Evolutionary conservation across 345 rosid species (phyloP), one percentile per base, ranked within the genome.

Genomic region (Triadica sebifera): DNA sequence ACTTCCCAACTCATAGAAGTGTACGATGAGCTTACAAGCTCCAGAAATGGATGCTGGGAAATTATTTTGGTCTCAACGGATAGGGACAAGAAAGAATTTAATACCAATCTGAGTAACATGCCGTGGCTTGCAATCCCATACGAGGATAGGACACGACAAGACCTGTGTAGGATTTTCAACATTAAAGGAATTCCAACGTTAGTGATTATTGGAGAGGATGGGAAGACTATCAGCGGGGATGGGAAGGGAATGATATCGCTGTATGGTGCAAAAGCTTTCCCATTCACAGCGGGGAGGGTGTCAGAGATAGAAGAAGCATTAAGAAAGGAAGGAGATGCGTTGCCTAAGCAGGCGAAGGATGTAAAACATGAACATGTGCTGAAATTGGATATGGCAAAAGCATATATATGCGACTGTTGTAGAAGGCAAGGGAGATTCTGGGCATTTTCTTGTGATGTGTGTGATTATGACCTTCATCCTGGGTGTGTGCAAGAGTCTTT

Each of bases 401-500:
- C 91, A 3, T 90, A 89, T 56, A 88, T 87, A 5, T 90, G 95
- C 19, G 91, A 92, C 69, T 82, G 55, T 45, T 90, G 93, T 80
- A 87, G 81, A 73, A 77, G 73, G 64, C 85, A 78, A 77, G 95
- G 95, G 37, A 81, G 84, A 86, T 92, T 88, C 75, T 92, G 97
- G 97, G 85, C 97, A 19, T 87, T 90, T 75, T 87, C 93, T 13
- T 92, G 95, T 39, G 81, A 82, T 47, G 89, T 82, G 51, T 90
- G 95, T 34, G 87, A 92, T 77, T 90, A 89, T 58, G 95, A 92
- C 62, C 97, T 90, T 75, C 97, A 92, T 78, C 97, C 95, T 20
- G 74, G 82, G 38, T 87, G 97, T 79, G 81, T 85, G 60, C 85
- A 85, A 71, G 34, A 64, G 47, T 16, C 58, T n/a, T 37, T 29